Base-by-base conservation (phyloP, 2,329 filamentous ascomycete genomes). In the Akanthomyces dipterigenus region DNA sequence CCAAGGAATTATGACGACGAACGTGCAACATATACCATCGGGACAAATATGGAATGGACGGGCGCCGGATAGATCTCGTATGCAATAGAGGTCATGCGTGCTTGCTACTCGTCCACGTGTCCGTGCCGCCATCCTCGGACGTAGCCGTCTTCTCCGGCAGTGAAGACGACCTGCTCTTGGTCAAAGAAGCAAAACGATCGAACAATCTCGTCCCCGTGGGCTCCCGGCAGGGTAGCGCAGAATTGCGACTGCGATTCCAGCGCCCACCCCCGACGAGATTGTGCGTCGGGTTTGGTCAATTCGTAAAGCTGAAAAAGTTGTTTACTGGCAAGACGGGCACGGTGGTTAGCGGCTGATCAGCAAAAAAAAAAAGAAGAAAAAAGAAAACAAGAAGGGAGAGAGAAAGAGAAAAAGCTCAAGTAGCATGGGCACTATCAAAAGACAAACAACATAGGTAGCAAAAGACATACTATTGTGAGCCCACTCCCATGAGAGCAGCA, bases 181-280 rank as follows among this genome's bases (percentile, higher is more conserved):
- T 88, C 85, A 62, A 85, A 80, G 69, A 88, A 85, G 71, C 83
- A 86, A 67, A 87, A 88, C 16, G 82, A 80, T 45, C 85, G 77
- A 46, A 88, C 82, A 65, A 89, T 80, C 66, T 89, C 86, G 3
- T 80, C 80, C 0, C 84, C 83, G 69, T 89, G 87, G 4, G 82
- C 86, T 0, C 85, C 85, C 0, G 80, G 79, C 55, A 89, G 70
- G n/a, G n/a, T n/a, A n/a, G n/a, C n/a, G n/a, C n/a, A n/a, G n/a
- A n/a, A n/a, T n/a, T n/a, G n/a, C n/a, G n/a, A n/a, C n/a, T n/a
- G n/a, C n/a, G n/a, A n/a, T n/a, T n/a, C n/a, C n/a, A n/a, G n/a
- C n/a, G n/a, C n/a, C n/a, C n/a, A n/a, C n/a, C n/a, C n/a, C n/a
- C n/a, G n/a, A n/a, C n/a, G n/a, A n/a, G n/a, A n/a, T n/a, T n/a